These are phyloP conservation scores for Penicillium pancosmium DNA, from an alignment of 495 filamentous ascomycete genomes.

Conservation along the genomic window DNA sequence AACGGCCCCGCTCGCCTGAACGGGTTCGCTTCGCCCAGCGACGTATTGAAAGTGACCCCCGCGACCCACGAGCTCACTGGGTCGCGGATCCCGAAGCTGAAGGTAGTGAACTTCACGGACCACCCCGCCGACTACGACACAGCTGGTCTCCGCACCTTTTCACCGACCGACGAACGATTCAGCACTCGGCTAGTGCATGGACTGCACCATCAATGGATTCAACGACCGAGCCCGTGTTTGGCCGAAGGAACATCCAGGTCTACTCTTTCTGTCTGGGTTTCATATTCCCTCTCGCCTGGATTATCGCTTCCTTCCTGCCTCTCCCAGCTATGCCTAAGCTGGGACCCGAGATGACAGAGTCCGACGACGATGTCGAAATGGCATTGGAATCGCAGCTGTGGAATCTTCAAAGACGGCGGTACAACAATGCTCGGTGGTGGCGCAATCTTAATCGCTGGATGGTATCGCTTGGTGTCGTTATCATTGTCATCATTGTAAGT, in stretches of 20 bases:
- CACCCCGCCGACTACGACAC: conserved; percentile 43
- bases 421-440: conserved; percentile 91
- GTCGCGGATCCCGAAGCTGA: conserved; percentile 30
- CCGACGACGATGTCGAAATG: conserved; percentile 40
- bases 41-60: conserved; percentile 37
- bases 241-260: conserved; percentile 77
- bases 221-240: conserved; percentile 58
- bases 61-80: conserved; percentile 52
- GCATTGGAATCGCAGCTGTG: conserved; percentile 49
- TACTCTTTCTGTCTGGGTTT: conserved; percentile 89
- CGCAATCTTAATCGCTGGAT: conserved; percentile 86
- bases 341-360: conserved; percentile 23
- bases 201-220: conserved; percentile 69
- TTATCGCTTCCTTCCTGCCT: conserved; percentile 80
- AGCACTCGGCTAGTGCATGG: conserved; percentile 52
- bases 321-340: conserved; percentile 60
- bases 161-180: conserved; percentile 55
- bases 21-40: conserved; percentile 16
- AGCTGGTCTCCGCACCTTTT: conserved; percentile 77
- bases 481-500: conserved; percentile 76
- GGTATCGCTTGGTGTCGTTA: conserved; percentile 73
- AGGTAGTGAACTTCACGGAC: conserved; percentile 20
- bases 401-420: conserved; percentile 61
- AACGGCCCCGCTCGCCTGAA: conserved; percentile 22
- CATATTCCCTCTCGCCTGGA: conserved; percentile 87